These are phyloP conservation scores for Fistulina hepatica DNA, from an alignment of 1,284 basidiomycete genomes.

Conservation along the genomic window DNA sequence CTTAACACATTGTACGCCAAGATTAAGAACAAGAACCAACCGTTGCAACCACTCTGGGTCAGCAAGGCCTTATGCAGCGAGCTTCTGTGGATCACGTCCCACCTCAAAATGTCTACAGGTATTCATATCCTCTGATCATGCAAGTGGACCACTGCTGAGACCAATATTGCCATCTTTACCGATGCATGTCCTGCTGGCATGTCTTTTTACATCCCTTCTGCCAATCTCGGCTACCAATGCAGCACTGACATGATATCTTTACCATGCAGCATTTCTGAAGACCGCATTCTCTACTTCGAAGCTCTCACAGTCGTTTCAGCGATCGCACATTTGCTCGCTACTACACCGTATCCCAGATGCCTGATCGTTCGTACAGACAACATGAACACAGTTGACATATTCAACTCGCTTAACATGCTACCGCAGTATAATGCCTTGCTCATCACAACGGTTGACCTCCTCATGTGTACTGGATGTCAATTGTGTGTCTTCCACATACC, in stretches of 20 bases:
- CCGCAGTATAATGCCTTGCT: conserved; percentile 25
- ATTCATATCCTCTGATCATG: conserved; percentile 9
- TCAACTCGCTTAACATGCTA: conserved; percentile 19
- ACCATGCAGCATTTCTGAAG: no score
- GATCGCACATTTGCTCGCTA: conserved; percentile 6
- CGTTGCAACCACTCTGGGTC: neutral
- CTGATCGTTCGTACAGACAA: conserved; percentile 27
- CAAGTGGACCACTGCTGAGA: conserved; percentile 9
- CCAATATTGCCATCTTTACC: conserved; percentile 13
- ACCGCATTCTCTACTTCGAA: conserved; percentile 25
- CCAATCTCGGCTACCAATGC: conserved; percentile 2
- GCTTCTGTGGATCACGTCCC: conserved; percentile 13
- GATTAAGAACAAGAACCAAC: conserved; percentile 3
- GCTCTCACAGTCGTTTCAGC: conserved; percentile 19
- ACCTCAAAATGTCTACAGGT: conserved; percentile 21
- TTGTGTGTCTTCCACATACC: conserved; percentile 6
- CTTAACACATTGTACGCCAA: conserved; percentile 13
- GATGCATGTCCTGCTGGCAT: conserved; percentile 15
- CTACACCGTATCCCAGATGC: conserved; percentile 4
- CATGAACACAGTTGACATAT: conserved; percentile 25
- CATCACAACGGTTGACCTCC: conserved; percentile 16
- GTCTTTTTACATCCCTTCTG: conserved; percentile 10
- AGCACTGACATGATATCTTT: no score
- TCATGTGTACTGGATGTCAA: conserved; percentile 17
- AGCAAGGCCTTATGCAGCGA: conserved; percentile 1